A percentile compares a stretch with the other conserved stretches of the same genome.
Conservation (phyloP, 768 basidiomycete species). For the Podaxis rugospora region DNA sequence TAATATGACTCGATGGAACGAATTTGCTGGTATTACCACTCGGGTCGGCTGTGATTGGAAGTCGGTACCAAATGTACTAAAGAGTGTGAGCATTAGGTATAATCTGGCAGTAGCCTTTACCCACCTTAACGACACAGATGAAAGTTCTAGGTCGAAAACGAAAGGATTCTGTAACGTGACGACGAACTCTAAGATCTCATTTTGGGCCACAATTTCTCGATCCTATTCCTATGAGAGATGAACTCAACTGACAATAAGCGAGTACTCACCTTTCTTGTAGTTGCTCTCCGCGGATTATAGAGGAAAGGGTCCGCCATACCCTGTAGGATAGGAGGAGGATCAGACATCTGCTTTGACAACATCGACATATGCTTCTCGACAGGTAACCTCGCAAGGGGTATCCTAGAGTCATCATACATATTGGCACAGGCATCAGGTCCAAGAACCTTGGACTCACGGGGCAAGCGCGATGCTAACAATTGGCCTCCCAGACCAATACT, state of each 20-base stretch:
- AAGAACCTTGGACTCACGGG: constrained; percentile 49
- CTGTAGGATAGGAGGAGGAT: constrained; percentile 44
- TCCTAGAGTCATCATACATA: constrained; percentile 34
- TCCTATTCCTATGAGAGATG: constrained; percentile 28
- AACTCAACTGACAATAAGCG: not conserved
- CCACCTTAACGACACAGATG: constrained; percentile 78
- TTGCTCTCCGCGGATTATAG: constrained; percentile 79
- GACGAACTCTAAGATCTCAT: constrained; percentile 77
- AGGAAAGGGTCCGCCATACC: constrained; percentile 78
- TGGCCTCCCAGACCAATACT: constrained; percentile 86
- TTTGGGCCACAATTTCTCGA: constrained; percentile 70
- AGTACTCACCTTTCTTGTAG: constrained; percentile 49
- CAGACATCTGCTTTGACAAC: constrained; percentile 36
- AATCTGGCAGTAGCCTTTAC: constrained; percentile 9
- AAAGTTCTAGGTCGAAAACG: constrained; percentile 86
- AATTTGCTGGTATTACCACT: constrained; percentile 67
- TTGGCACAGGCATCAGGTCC: constrained; percentile 1
- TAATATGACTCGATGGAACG: constrained; percentile 69
- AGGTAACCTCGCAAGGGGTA: constrained; percentile 66
- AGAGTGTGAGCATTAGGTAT: constrained; percentile 8
- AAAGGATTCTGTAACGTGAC: constrained; percentile 89
- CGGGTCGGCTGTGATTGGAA: constrained; percentile 65
- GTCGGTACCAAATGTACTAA: constrained; percentile 75
- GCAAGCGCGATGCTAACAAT: constrained; percentile 74
- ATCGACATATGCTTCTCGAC: constrained; percentile 66